Conservation (phyloP, 345 rosid species). For the Garcia nutans region DNA sequence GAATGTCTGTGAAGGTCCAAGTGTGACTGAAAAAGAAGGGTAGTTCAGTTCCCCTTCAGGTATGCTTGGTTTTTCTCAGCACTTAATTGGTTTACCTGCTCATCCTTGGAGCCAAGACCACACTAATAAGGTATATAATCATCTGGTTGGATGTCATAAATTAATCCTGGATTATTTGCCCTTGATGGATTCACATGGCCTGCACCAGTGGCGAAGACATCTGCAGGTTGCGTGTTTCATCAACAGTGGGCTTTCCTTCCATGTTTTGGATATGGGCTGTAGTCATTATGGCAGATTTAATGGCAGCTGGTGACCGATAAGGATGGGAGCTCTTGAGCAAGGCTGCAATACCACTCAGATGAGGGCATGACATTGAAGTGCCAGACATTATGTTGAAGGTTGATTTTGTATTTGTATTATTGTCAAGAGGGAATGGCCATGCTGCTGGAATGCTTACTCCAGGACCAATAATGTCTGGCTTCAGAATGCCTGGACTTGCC, state of each 20-base stretch:
- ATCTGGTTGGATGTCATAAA: slow-evolving; percentile 34
- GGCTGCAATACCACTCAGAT: slow-evolving; percentile 57
- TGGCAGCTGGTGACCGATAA: slow-evolving; percentile 59
- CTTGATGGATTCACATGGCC: slow-evolving; percentile 45
- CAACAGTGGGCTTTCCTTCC: slow-evolving; percentile 4
- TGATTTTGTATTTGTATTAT: neutral
- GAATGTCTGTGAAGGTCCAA: slow-evolving; percentile 41
- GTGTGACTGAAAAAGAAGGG: slow-evolving; percentile 46
- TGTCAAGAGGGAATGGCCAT: slow-evolving; percentile 20
- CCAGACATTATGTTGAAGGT: slow-evolving; percentile 37
- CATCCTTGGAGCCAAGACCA: slow-evolving; percentile 9
- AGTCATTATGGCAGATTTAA: slow-evolving; percentile 62
- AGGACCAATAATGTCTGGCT: slow-evolving; percentile 28
- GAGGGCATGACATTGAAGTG: slow-evolving; percentile 64
- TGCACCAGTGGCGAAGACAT: slow-evolving; percentile 48
- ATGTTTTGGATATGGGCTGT: slow-evolving; percentile 19
- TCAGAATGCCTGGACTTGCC: slow-evolving; percentile 26
- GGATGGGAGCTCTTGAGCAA: slow-evolving; percentile 51
- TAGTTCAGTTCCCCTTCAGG: slow-evolving; percentile 33
- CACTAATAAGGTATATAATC: slow-evolving; percentile 23
- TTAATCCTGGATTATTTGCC: slow-evolving; percentile 45
- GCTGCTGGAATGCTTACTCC: slow-evolving; percentile 23
- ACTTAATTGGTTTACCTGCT: too few species aligned
- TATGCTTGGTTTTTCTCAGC: slow-evolving; percentile 1
- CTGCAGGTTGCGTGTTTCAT: slow-evolving; percentile 27